A percentile compares a stretch with the other conserved stretches of the same genome.
Conservation (phyloP, 805 yeast species). For the Candida adriatica region DNA sequence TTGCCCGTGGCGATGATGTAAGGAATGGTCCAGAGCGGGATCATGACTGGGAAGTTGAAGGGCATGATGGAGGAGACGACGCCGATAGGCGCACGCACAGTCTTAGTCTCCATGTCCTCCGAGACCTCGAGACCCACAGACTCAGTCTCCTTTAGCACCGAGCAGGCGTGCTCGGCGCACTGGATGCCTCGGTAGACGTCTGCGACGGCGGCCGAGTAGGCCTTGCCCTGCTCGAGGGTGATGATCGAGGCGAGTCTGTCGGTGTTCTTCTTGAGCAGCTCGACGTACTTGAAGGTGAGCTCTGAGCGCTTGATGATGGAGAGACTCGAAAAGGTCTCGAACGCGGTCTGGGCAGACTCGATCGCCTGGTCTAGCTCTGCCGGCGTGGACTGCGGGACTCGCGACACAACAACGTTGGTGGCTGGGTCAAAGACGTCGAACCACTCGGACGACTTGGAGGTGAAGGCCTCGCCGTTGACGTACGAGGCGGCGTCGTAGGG, state of each 20-base stretch:
- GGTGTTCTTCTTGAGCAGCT: constrained; percentile 56
- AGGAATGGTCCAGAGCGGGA: constrained; percentile 53
- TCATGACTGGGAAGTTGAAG: constrained; percentile 83
- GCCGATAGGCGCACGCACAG: constrained; percentile 66
- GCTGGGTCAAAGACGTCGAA: constrained; percentile 73
- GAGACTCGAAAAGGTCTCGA: constrained; percentile 43
- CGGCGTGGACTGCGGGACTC: constrained; percentile 67
- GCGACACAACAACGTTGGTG: constrained; percentile 56
- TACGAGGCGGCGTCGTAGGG: constrained; percentile 47
- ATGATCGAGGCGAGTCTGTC: constrained; percentile 60
- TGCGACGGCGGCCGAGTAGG: constrained; percentile 68
- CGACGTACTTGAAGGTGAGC: constrained; percentile 62
- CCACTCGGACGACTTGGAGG: constrained; percentile 49
- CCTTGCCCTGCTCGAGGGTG: constrained; percentile 71
- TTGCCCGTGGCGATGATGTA: constrained; percentile 64
- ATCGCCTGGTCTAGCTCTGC: constrained; percentile 61
- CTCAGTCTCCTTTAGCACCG: constrained; percentile 55
- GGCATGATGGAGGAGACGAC: constrained; percentile 75
- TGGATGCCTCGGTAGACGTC: constrained; percentile 73
- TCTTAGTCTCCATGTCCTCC: constrained; percentile 67
- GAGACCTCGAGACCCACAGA: constrained; percentile 63
- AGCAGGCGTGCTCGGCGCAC: constrained; percentile 74
- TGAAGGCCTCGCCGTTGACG: constrained; percentile 37
- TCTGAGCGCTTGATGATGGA: constrained; percentile 50
- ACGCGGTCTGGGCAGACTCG: constrained; percentile 57